Percentiles rank a stretch among this genome's conserved stretches.
These are phyloP conservation scores for Fomitopsis pulvina DNA, from an alignment of 768 basidiomycete genomes.

Conservation along the genomic window DNA sequence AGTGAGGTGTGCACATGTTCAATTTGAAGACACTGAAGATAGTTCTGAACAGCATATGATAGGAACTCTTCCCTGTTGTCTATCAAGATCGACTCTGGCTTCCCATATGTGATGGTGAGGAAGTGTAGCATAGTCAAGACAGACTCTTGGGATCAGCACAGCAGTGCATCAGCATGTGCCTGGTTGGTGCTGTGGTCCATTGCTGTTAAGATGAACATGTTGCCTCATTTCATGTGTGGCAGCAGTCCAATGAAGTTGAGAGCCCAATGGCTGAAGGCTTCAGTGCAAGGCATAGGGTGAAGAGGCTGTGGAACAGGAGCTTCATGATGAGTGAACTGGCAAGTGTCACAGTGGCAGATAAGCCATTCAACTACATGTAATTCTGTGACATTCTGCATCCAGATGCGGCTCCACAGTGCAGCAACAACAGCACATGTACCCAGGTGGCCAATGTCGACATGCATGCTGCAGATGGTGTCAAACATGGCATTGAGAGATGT, in stretches of 20 bases:
- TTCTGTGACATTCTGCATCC: conserved; percentile 1
- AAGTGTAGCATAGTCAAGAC: conserved; percentile 3
- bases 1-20: conserved; percentile 17
- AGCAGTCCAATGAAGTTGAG: conserved; percentile 19
- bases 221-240: conserved; percentile 8
- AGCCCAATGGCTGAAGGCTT: conserved; percentile 14
- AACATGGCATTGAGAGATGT: not conserved
- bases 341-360: conserved; percentile 13
- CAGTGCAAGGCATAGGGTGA: conserved; percentile 16
- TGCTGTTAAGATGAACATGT: conserved; percentile 14
- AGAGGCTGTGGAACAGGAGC: conserved; percentile 10
- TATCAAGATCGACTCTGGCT: conserved; percentile 13
- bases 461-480: conserved; percentile 13
- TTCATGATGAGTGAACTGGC: conserved; percentile 16
- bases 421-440: conserved; percentile 11
- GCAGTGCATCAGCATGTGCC: conserved; percentile 6
- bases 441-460: conserved; percentile 14
- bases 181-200: conserved; percentile 13
- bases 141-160: conserved; percentile 1
- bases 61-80: conserved; percentile 20
- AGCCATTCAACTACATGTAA: conserved; percentile 10
- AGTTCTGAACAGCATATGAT: conserved; percentile 10
- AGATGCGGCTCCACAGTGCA: conserved; percentile 6
- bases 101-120: conserved; percentile 9
- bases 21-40: conserved; percentile 7